Evolutionary conservation across 2,329 filamentous ascomycete species (phyloP).

Genomic region (Nectriaceae sp.): DNA sequence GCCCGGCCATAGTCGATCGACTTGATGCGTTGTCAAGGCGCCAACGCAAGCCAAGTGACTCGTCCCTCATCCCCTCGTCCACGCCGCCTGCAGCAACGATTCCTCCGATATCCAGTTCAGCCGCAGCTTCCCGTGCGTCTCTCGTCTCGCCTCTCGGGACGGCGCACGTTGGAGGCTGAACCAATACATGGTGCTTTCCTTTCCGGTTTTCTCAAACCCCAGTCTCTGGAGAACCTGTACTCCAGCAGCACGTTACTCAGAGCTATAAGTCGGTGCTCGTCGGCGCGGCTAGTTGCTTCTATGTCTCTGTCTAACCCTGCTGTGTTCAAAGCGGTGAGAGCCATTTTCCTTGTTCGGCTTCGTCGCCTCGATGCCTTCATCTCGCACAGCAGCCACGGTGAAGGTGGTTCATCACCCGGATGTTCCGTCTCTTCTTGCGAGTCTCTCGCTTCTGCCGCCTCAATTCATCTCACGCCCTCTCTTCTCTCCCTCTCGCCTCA

Average conservation of each 20-base stretch:
- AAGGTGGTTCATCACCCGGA: background rate
- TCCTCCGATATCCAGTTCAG: too few species aligned
- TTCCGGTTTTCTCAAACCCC: too few species aligned
- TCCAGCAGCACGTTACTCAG: background rate
- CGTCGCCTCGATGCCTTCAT: background rate
- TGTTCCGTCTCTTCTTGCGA: background rate
- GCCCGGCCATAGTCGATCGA: background rate
- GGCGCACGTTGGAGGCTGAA: too few species aligned
- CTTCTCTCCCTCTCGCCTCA: conserved; percentile 19
- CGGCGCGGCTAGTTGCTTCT: background rate
- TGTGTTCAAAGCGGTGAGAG: background rate
- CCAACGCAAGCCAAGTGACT: background rate
- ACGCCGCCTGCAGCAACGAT: background rate
- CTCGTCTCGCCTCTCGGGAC: background rate
- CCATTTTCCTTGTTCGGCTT: background rate
- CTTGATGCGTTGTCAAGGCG: background rate
- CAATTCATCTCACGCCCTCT: conserved; percentile 2
- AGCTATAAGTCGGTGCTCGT: background rate
- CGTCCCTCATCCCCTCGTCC: background rate
- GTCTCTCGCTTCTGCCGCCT: background rate
- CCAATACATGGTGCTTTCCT: too few species aligned
- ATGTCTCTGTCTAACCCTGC: background rate
- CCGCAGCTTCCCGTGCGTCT: background rate
- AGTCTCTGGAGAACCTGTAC: too few species aligned
- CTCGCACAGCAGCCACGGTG: background rate